Conservation (phyloP, 2,329 filamentous ascomycete genomes). For the Pseudofabraea citricarpa region DNA sequence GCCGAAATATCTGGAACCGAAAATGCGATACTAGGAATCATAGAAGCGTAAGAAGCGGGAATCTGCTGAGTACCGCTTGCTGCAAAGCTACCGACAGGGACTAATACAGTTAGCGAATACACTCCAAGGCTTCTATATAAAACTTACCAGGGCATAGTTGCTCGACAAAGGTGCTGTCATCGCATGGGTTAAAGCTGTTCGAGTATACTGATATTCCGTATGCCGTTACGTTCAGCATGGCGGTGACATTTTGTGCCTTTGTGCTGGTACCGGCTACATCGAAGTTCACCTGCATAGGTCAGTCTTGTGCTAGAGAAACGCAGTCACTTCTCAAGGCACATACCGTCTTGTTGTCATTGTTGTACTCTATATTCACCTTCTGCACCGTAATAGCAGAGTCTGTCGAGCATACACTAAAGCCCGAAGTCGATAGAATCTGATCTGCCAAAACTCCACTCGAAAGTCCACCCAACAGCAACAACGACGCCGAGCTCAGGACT, state of each 20-base stretch:
- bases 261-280: constrained; percentile 75
- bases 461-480: constrained; percentile 23
- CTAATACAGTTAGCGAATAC: constrained; percentile 34
- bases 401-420: constrained; percentile 69
- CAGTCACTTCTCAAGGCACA: background rate
- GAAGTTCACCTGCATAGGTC: constrained; percentile 46
- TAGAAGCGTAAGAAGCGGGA: constrained; percentile 61
- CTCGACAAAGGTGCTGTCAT: constrained; percentile 56
- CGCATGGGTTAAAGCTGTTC: constrained; percentile 80
- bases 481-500: constrained; percentile 21
- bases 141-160: constrained; percentile 75
- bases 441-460: constrained; percentile 48
- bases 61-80: constrained; percentile 70
- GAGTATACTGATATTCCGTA: constrained; percentile 80
- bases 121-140: background rate
- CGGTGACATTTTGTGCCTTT: constrained; percentile 74
- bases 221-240: constrained; percentile 69
- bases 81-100: constrained; percentile 69
- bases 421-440: constrained; percentile 73
- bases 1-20: constrained; percentile 86
- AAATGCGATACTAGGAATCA: constrained; percentile 88
- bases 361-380: constrained; percentile 72
- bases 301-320: too few relatives aligned
- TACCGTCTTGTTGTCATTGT: constrained; percentile 67
- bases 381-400: constrained; percentile 62